These are phyloP conservation scores for Venturia nashicola DNA, from an alignment of 2,329 filamentous ascomycete genomes.

Conservation along the genomic window DNA sequence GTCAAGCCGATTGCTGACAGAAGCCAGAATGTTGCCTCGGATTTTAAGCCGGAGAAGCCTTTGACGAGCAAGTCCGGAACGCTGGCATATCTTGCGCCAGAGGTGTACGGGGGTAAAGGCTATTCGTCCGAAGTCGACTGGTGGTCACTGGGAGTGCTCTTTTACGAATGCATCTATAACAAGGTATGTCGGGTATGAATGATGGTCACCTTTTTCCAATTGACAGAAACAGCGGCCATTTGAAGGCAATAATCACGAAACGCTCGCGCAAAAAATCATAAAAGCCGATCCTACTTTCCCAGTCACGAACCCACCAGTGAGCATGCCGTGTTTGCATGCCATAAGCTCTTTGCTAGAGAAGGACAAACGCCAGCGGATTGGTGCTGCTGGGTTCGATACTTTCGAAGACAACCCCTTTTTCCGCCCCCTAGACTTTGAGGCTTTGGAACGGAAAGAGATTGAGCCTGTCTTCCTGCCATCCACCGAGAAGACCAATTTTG, in stretches of 20 bases:
- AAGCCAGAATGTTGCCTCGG: conserved; percentile 82
- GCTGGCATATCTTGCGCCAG: conserved; percentile 85
- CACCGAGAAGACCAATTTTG: conserved; percentile 97
- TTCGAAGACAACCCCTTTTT: conserved; percentile 90
- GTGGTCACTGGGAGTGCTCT: conserved; percentile 97
- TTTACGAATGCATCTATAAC: conserved; percentile 99
- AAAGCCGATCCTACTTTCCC: conserved; percentile 76
- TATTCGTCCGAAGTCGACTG: conserved; percentile 89
- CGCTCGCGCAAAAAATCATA: conserved; percentile 67
- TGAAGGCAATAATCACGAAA: conserved; percentile 75
- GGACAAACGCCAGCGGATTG: conserved; percentile 70
- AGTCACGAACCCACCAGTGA: conserved; percentile 84
- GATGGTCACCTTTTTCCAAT: neutral
- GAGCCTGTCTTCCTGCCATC: conserved; percentile 87
- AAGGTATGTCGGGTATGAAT: conserved; percentile 50
- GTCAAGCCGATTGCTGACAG: neutral
- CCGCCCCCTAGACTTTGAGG: conserved; percentile 68
- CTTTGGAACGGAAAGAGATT: conserved; percentile 74
- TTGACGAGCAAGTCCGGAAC: conserved; percentile 95
- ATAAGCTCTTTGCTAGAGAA: conserved; percentile 74
- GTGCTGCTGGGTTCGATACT: conserved; percentile 66
- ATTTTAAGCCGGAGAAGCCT: conserved; percentile 69
- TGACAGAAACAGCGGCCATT: conserved; percentile 60
- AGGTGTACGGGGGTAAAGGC: conserved; percentile 83
- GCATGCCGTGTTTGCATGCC: conserved; percentile 76